These are phyloP conservation scores for Xylaria scruposa DNA, from an alignment of 495 filamentous ascomycete species.

Conservation along the genomic window DNA sequence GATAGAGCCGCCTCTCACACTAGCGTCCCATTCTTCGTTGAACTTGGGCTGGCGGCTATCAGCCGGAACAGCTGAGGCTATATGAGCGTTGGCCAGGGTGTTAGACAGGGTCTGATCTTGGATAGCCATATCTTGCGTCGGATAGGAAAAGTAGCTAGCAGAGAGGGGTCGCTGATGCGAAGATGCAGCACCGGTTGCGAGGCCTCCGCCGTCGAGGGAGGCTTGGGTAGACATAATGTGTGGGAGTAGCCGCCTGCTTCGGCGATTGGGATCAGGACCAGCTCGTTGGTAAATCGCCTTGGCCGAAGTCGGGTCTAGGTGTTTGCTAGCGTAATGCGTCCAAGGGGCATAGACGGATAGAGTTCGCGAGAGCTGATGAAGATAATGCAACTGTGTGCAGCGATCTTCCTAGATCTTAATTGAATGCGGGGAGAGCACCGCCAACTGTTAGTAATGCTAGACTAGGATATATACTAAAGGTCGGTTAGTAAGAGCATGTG, in stretches of 20 bases:
- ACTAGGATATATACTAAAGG: not conserved
- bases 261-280: conserved; percentile 2
- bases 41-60: conserved; percentile 51
- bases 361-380: conserved; percentile 6
- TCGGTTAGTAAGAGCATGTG: conserved; percentile 2
- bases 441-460: not conserved
- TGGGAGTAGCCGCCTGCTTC: conserved; percentile 25
- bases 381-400: not conserved
- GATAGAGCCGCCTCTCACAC: conserved; percentile 68
- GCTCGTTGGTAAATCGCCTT: conserved; percentile 1
- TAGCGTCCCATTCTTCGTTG: conserved; percentile 75
- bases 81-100: conserved; percentile 50
- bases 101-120: conserved; percentile 52
- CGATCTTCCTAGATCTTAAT: conserved; percentile 3
- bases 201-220: conserved; percentile 29
- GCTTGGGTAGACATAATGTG: conserved; percentile 35
- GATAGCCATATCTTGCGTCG: conserved; percentile 34
- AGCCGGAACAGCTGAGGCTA: conserved; percentile 38
- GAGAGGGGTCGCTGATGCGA: conserved; percentile 31
- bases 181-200: conserved; percentile 24
- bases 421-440: not conserved
- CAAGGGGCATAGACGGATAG: conserved; percentile 10
- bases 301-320: not conserved
- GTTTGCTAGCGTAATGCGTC: not conserved
- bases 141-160: conserved; percentile 34